Percentiles rank a stretch among this genome's conserved stretches.
Conservation (phyloP, 805 yeast genomes). For the Scheffersomyces coipomensis region DNA sequence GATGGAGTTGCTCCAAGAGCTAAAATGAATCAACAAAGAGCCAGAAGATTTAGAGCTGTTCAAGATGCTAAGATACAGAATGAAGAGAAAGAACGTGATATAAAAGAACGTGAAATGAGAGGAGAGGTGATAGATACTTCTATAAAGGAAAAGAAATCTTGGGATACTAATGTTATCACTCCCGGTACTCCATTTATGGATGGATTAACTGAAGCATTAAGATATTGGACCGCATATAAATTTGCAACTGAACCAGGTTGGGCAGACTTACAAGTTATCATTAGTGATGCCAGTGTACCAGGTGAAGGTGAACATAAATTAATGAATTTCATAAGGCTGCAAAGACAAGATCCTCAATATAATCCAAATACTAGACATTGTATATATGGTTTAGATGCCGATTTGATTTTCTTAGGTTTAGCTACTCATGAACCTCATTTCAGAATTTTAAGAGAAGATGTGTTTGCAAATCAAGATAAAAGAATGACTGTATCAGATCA, state of each 20-base stretch:
- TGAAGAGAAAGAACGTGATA: conserved; percentile 62
- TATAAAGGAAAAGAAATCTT: conserved; percentile 68
- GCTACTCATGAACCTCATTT: conserved; percentile 99
- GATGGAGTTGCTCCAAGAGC: conserved; percentile 99
- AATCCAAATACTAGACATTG: conserved; percentile 94
- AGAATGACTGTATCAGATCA: conserved; percentile 48
- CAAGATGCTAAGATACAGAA: conserved; percentile 81
- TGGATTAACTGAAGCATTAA: conserved; percentile 72
- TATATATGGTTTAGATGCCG: conserved; percentile 97
- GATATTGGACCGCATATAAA: conserved; percentile 93
- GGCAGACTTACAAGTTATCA: conserved; percentile 83
- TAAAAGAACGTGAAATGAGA: conserved; percentile 56
- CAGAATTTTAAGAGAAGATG: conserved; percentile 91
- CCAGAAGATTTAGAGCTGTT: conserved; percentile 90
- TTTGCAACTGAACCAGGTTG: conserved; percentile 89
- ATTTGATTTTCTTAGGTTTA: conserved; percentile 88
- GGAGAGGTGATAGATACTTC: conserved; percentile 80
- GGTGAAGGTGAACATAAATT: conserved; percentile 99
- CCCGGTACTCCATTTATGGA: conserved; percentile 99
- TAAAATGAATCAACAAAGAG: conserved; percentile 95
- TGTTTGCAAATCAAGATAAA: conserved; percentile 73
- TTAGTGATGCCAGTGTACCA: conserved; percentile 95
- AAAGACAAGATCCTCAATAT: conserved; percentile 81
- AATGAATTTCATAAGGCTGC: conserved; percentile 92
- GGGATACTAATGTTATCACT: conserved; percentile 97